Percentiles rank a stretch among this genome's conserved stretches.
Conservation (phyloP, 805 yeast species). For the Wickerhamiella azymoides region DNA sequence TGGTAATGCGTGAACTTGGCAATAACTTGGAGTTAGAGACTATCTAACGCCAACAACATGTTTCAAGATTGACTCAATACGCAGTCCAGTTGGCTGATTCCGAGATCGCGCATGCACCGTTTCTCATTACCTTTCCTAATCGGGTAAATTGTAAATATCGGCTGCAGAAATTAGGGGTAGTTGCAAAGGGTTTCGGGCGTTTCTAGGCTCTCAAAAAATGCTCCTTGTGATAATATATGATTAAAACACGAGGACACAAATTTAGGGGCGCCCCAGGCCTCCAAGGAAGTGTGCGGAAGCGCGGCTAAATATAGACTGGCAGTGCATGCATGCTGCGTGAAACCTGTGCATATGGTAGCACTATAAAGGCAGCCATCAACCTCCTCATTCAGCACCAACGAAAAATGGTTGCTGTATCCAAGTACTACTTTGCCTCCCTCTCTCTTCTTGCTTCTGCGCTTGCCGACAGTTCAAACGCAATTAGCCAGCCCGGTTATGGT, state of each 20-base stretch:
- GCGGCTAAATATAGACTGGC: background rate
- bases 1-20: too few species aligned
- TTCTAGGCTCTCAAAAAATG: background rate
- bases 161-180: background rate
- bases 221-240: too few species aligned
- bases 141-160: slow-evolving; percentile 3
- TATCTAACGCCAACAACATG: too few species aligned
- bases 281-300: background rate
- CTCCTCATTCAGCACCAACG: background rate
- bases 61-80: too few species aligned
- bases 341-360: background rate
- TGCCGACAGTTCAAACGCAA: slow-evolving; percentile 15
- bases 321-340: slow-evolving; percentile 30
- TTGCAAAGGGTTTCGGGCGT: background rate
- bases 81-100: too few species aligned
- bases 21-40: too few species aligned
- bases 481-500: slow-evolving; percentile 19
- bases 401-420: slow-evolving; percentile 23
- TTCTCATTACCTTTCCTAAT: slow-evolving; percentile 1
- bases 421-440: slow-evolving; percentile 4
- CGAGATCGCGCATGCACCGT: background rate
- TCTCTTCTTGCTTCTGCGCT: slow-evolving; percentile 11
- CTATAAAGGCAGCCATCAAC: background rate
- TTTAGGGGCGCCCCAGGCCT: background rate
- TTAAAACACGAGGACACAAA: background rate